These are phyloP conservation scores for Periconia digitata DNA, from an alignment of 2,329 filamentous ascomycete species.

Conservation along the genomic window DNA sequence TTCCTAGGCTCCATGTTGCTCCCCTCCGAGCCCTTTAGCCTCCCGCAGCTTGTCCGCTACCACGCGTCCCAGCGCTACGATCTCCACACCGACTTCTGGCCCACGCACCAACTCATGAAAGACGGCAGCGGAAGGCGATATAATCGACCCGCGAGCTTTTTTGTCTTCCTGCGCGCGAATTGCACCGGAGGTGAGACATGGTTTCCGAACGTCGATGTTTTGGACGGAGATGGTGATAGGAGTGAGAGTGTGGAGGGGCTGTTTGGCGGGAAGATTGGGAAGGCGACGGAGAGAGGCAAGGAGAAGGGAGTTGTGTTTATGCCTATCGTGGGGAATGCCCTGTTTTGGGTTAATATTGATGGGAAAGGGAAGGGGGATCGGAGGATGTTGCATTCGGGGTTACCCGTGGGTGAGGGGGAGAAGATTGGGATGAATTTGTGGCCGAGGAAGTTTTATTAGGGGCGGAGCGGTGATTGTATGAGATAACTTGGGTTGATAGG, in stretches of 20 bases:
- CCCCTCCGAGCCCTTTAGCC: slow-evolving; percentile 22
- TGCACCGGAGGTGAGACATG: slow-evolving; percentile 26
- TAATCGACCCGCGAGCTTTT: slow-evolving; percentile 27
- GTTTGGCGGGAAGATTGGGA: slow-evolving; percentile 15
- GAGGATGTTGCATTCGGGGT: slow-evolving; percentile 57
- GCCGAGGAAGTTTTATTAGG: slow-evolving; percentile 35
- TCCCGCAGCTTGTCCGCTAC: slow-evolving; percentile 29
- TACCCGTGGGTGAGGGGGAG: slow-evolving; percentile 56
- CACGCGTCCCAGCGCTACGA: slow-evolving; percentile 23
- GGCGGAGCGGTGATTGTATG: too few relatives aligned
- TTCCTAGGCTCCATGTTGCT: slow-evolving; percentile 28
- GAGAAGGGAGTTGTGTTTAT: slow-evolving; percentile 56
- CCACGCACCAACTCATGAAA: slow-evolving; percentile 20
- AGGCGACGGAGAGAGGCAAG: slow-evolving; percentile 20
- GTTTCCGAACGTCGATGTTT: slow-evolving; percentile 21
- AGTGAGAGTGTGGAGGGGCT: slow-evolving; percentile 5
- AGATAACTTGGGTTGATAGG: not conserved
- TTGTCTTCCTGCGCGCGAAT: slow-evolving; percentile 27
- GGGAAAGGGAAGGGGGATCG: slow-evolving; percentile 41
- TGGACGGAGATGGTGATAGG: slow-evolving; percentile 4
- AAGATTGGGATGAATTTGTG: slow-evolving; percentile 66
- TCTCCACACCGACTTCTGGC: slow-evolving; percentile 30
- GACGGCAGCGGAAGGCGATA: slow-evolving; percentile 15
- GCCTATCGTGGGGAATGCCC: slow-evolving; percentile 57
- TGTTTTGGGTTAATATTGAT: slow-evolving; percentile 63